Evolutionary conservation across 2,329 filamentous ascomycete genomes (phyloP).

Genomic region (Sporothrix luriei): DNA sequence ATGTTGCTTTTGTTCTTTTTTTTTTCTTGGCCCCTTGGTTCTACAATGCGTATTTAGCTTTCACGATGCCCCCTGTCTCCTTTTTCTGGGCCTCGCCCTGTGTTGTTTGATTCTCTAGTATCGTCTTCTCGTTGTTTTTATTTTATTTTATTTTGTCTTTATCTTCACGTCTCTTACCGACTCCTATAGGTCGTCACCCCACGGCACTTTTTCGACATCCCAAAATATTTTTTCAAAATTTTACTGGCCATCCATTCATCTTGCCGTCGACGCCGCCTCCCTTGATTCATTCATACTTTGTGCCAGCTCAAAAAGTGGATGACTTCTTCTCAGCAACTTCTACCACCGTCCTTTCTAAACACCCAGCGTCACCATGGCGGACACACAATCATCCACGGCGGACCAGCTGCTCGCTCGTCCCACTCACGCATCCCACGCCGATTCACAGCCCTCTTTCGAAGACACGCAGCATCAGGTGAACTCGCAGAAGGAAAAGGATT

Average conservation of each 20-base stretch:
- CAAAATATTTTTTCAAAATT: too few species aligned
- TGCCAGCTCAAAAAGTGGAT: neutral
- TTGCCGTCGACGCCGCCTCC: neutral
- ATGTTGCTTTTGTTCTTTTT: neutral
- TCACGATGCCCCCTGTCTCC: conserved; percentile 10
- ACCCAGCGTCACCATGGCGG: neutral
- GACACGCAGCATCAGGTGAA: too few species aligned
- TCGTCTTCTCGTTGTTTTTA: neutral
- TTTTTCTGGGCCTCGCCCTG: neutral
- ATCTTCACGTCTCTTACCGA: neutral
- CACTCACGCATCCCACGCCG: neutral
- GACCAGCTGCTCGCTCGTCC: neutral
- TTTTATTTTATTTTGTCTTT: conserved; percentile 3
- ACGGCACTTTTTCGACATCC: too few species aligned
- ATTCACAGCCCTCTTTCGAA: conserved; percentile 25
- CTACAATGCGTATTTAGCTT: conserved; percentile 1
- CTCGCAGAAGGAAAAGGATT: neutral
- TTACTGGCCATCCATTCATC: neutral
- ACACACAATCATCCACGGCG: neutral
- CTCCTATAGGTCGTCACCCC: neutral
- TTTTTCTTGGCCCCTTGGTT: conserved; percentile 2
- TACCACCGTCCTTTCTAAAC: neutral
- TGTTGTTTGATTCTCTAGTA: neutral
- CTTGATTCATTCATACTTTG: neutral
- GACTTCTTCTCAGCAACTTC: neutral